Conservation (phyloP, 352 stramenopile species). For the Phytophthora nicotianae region DNA sequence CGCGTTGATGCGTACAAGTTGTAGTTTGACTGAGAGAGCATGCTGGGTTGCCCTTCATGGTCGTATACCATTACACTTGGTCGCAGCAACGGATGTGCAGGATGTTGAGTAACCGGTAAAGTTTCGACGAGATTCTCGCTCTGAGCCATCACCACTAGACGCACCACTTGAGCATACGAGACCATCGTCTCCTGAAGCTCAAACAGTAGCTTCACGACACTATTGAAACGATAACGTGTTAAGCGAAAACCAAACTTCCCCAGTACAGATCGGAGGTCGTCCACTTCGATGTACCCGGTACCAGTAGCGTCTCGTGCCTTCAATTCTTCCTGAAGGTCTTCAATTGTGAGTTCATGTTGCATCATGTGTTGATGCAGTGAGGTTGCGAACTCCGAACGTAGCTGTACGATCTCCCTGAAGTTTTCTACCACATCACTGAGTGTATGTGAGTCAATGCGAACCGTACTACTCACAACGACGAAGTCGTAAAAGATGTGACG, state of each 20-base stretch:
- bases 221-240: constrained; percentile 65
- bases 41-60: constrained; percentile 14
- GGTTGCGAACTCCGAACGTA: constrained; percentile 54
- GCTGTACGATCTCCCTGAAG: constrained; percentile 55
- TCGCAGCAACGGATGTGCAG: constrained; percentile 22
- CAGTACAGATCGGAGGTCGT: constrained; percentile 47
- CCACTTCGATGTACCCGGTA: constrained; percentile 43
- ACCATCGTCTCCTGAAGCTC: constrained; percentile 38
- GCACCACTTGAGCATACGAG: constrained; percentile 49
- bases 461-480: constrained; percentile 54
- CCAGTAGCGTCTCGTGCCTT: constrained; percentile 28
- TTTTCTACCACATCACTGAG: constrained; percentile 63
- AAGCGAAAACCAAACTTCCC: constrained; percentile 45
- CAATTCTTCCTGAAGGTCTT: constrained; percentile 42
- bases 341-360: constrained; percentile 13
- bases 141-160: constrained; percentile 43
- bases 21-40: constrained; percentile 25
- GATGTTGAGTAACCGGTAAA: constrained; percentile 1
- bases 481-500: constrained; percentile 65
- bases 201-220: constrained; percentile 60
- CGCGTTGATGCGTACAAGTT: constrained; percentile 25
- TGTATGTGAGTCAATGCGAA: constrained; percentile 53
- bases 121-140: constrained; percentile 25
- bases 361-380: constrained; percentile 32
- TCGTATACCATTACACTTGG: constrained; percentile 25